Evolutionary conservation across 78 protist genomes (phyloP).

Genomic region (Polysphondylium violaceum): DNA sequence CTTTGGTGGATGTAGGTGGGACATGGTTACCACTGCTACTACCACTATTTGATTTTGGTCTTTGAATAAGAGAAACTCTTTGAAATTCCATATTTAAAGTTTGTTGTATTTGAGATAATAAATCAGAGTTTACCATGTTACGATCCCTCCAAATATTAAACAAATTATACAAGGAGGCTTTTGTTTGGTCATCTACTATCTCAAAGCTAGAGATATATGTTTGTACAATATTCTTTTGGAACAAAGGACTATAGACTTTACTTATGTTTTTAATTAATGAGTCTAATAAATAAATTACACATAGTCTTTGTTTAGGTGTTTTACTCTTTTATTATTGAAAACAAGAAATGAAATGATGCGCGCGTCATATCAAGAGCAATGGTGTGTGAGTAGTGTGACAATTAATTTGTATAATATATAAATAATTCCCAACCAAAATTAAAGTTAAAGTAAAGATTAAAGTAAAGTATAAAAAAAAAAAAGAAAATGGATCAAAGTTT

Average conservation of each 20-base stretch:
- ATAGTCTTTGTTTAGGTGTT: neutral
- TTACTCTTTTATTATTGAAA: neutral
- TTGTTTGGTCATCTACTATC: conserved; percentile 3
- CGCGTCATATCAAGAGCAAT: no score
- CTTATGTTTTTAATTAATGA: conserved; percentile 16
- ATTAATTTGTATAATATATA: neutral
- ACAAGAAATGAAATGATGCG: neutral
- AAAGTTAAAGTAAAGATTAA: neutral
- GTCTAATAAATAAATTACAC: neutral
- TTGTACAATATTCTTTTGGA: conserved; percentile 15
- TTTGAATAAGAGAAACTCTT: conserved; percentile 23
- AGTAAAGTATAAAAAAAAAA: neutral
- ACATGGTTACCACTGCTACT: neutral
- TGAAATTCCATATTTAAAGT: neutral
- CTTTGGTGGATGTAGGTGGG: neutral
- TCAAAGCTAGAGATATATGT: neutral
- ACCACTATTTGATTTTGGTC: neutral
- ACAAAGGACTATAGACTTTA: conserved; percentile 1
- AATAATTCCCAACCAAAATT: neutral
- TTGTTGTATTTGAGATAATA: conserved; percentile 2
- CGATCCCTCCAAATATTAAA: conserved; percentile 39
- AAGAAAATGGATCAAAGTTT: neutral
- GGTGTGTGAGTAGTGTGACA: neutral
- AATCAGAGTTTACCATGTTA: neutral
- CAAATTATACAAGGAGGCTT: neutral